These are phyloP conservation scores for Leishmania aethiopica DNA, from an alignment of 208 protist genomes.

Conservation along the genomic window DNA sequence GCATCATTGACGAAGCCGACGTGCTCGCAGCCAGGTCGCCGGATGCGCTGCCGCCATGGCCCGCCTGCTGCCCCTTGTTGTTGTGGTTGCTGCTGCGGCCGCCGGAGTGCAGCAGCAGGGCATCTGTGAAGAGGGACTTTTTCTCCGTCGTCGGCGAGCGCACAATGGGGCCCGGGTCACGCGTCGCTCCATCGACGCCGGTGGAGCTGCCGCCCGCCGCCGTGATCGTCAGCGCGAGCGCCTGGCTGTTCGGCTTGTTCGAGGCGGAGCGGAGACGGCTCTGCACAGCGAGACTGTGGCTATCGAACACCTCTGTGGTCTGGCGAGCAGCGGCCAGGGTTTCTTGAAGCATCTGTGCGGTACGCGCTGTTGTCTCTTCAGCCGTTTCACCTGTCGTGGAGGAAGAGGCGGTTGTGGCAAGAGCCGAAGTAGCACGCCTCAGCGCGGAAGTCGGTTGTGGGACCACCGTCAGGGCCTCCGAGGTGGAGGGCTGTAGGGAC, in stretches of 20 bases:
- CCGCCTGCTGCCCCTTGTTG: too few relatives aligned
- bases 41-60: neutral
- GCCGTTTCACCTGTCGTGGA: conserved; percentile 3
- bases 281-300: conserved; percentile 28
- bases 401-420: neutral
- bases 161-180: conserved; percentile 62
- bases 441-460: neutral
- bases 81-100: neutral
- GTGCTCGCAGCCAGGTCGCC: conserved; percentile 6
- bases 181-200: conserved; percentile 3
- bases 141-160: conserved; percentile 69
- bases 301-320: conserved; percentile 41
- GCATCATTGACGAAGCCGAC: conserved; percentile 10
- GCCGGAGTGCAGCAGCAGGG: conserved; percentile 14
- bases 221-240: conserved; percentile 28
- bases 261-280: conserved; percentile 14
- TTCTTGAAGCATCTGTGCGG: conserved; percentile 34
- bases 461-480: neutral
- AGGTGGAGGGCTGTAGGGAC: neutral
- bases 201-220: conserved; percentile 7
- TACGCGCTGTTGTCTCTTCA: conserved; percentile 42
- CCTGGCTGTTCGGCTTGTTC: conserved; percentile 1
- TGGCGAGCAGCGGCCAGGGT: conserved; percentile 25
- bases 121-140: conserved; percentile 36
- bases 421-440: neutral